Evolutionary conservation across 2,329 filamentous ascomycete species (phyloP).

Genomic region (Sporothrix curviconia): DNA sequence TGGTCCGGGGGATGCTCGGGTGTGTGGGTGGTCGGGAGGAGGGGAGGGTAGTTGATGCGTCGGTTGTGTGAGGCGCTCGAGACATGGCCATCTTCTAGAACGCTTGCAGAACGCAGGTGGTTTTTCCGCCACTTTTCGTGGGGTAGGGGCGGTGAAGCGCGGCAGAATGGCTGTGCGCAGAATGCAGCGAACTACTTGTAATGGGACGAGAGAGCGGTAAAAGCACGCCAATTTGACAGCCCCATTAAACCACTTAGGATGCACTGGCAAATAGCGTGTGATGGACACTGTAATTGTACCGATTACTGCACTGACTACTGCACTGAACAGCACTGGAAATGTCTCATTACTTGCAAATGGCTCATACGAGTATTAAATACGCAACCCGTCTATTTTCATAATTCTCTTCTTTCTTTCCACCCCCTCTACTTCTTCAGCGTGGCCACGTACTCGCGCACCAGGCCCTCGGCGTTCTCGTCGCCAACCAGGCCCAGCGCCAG

Average conservation of each 20-base stretch:
- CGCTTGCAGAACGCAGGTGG: not conserved
- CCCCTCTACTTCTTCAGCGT: slow-evolving; percentile 23
- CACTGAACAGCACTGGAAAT: too few relatives aligned
- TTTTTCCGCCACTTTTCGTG: slow-evolving; percentile 15
- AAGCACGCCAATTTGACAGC: too few relatives aligned
- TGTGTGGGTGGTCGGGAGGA: not conserved
- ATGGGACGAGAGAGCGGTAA: too few relatives aligned
- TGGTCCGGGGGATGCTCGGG: not conserved
- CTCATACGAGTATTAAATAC: too few relatives aligned
- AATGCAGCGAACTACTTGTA: too few relatives aligned
- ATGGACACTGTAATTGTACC: too few relatives aligned
- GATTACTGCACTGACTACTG: too few relatives aligned
- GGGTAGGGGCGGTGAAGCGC: slow-evolving; percentile 13
- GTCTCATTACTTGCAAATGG: too few relatives aligned
- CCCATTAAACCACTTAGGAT: too few relatives aligned
- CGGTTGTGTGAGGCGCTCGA: not conserved
- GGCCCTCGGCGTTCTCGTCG: slow-evolving; percentile 46
- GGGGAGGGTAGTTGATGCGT: not conserved
- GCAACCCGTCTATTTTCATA: too few relatives aligned
- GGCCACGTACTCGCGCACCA: slow-evolving; percentile 51
- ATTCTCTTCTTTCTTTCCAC: not conserved
- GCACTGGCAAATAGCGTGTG: too few relatives aligned
- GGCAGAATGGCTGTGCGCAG: too few relatives aligned
- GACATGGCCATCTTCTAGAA: slow-evolving; percentile 2
- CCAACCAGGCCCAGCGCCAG: slow-evolving; percentile 44